Base-by-base conservation (phyloP, 768 basidiomycete genomes). In the Serendipita indica region DNA sequence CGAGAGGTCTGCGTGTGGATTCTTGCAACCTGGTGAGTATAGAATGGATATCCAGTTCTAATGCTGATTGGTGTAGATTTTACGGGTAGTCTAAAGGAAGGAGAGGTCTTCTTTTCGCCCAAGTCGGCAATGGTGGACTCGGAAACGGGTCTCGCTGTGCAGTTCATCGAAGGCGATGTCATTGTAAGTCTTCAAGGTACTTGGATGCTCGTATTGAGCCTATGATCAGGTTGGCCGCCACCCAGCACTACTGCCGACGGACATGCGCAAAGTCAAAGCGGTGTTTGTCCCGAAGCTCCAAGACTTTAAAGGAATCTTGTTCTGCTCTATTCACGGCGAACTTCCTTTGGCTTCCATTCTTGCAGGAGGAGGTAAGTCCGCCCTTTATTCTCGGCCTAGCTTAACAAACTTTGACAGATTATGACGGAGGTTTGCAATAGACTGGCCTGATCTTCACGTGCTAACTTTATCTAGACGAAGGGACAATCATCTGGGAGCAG, bases 191-290 rank as follows among this genome's bases (percentile, higher is more conserved):
- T 12, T 1, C 22, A 27, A 10, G n/a, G n/a, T n/a, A n/a, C 30
- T 20, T 10, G 4, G 10, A 54, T 30, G 2, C 5, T 16, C 3
- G 10, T 1, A 54, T 27, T 54, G 10, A 22, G 7, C 10, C 22
- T 18, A n/a, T 3, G 49, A 18, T 54, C 30, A 54, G 49, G 30
- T 54, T 54, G 49, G 49, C n/a, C 49, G 49, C 30, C 49, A 54
- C n/a, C 49, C 49, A 3, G 49, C 49, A 12, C 49, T 54, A 22
- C 2, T 54, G 16, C 49, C 49, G 7, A 54, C 49, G 10, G 49
- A 54, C 22, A 54, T 54, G 49, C 49, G 30, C 1, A 54, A 54
- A 28, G 49, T 54, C 10, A 18, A 20, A 12, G 49, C 22, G 10
- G 22, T 25, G 5, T 6, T n/a, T 28, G 30, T 54, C n/a, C 22